Conservation (phyloP, 31 red algal species). For the Asparagopsis taxiformis region DNA sequence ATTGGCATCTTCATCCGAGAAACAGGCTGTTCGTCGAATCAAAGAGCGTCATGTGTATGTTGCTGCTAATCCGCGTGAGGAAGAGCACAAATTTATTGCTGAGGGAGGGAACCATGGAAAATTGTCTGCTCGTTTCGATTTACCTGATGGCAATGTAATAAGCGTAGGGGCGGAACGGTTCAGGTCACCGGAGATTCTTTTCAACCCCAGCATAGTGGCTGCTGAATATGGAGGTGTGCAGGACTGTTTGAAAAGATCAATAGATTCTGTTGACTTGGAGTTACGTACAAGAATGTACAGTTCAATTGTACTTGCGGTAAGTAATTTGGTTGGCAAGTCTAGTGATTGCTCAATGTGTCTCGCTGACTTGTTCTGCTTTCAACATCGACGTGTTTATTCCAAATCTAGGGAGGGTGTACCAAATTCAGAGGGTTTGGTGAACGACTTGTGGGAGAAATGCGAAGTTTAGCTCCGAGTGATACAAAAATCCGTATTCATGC, state of each 20-base stretch:
- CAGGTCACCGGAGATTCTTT: slow-evolving; percentile 45
- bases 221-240: slow-evolving; percentile 32
- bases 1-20: slow-evolving; percentile 47
- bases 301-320: slow-evolving; percentile 46
- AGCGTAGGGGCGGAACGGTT: slow-evolving; percentile 51
- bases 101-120: not conserved
- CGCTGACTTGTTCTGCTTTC: too few relatives aligned
- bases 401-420: slow-evolving; percentile 48
- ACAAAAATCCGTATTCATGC: slow-evolving; percentile 40
- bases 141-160: slow-evolving; percentile 52
- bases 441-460: slow-evolving; percentile 47
- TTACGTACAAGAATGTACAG: slow-evolving; percentile 45
- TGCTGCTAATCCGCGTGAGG: slow-evolving; percentile 35
- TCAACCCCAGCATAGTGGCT: slow-evolving; percentile 26
- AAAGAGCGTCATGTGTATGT: slow-evolving; percentile 77
- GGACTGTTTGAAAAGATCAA: slow-evolving; percentile 13
- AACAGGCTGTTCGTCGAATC: slow-evolving; percentile 60
- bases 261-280: slow-evolving; percentile 35
- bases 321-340: too few relatives aligned
- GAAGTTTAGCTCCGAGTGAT: slow-evolving; percentile 8
- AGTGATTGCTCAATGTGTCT: too few relatives aligned
- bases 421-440: slow-evolving; percentile 54
- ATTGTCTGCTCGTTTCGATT: not conserved
- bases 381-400: too few relatives aligned
- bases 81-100: slow-evolving; percentile 10